Evolutionary conservation across 2,329 filamentous ascomycete genomes (phyloP).

Genomic region (Trichoderma hamatum): DNA sequence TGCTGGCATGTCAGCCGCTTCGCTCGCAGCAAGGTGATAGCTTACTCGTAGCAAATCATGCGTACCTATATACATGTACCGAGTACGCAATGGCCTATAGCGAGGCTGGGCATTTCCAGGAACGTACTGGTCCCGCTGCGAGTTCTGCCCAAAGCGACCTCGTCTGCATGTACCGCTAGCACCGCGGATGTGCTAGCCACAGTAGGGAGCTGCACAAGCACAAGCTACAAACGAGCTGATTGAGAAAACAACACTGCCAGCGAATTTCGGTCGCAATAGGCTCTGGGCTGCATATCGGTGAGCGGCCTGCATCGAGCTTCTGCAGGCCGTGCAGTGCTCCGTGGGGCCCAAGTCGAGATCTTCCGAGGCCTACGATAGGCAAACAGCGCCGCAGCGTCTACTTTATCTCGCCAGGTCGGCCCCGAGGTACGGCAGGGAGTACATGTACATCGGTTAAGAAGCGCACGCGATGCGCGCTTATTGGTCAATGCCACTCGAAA

Average conservation of each 20-base stretch:
- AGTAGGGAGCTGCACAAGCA: not conserved
- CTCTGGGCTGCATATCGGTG: conserved; percentile 10
- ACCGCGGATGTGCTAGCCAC: not conserved
- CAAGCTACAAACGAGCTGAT: not conserved
- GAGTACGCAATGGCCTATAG: not conserved
- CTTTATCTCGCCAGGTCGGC: not conserved
- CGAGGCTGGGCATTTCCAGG: not conserved
- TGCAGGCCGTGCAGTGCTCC: not conserved
- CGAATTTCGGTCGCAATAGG: not conserved
- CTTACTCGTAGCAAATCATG: not conserved
- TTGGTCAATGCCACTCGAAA: conserved; percentile 11
- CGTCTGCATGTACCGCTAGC: not conserved
- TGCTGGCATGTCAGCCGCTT: not conserved
- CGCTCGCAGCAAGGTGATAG: not conserved
- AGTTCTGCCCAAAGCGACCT: not conserved
- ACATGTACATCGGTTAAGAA: not conserved
- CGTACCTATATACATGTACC: not conserved
- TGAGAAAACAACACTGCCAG: conserved; percentile 1
- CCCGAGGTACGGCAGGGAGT: not conserved
- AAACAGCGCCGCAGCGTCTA: not conserved
- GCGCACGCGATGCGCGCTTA: not conserved
- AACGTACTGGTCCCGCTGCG: not conserved
- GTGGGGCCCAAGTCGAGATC: conserved; percentile 2
- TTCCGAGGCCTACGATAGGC: not conserved
- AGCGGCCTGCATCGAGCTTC: conserved; percentile 9